Conservation (phyloP, 2,329 filamentous ascomycete species). For the Aspergillus sp. region DNA sequence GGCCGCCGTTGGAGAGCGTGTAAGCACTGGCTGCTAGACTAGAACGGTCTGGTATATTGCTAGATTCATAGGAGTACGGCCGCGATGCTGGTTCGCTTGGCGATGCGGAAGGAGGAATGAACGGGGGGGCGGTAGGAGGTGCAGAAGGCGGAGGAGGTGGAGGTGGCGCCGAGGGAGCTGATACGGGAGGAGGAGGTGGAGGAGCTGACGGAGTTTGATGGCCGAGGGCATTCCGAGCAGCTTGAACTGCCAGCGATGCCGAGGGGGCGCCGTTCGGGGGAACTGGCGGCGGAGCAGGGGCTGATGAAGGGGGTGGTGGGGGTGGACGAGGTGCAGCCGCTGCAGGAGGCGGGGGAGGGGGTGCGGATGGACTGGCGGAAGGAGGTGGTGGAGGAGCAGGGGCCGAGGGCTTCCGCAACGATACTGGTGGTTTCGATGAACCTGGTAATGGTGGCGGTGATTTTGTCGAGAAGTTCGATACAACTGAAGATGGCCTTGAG, state of each 20-base stretch:
- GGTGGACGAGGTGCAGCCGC: slow-evolving; percentile 44
- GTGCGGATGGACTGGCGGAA: slow-evolving; percentile 44
- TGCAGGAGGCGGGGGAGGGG: slow-evolving; percentile 42
- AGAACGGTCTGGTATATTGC: slow-evolving; percentile 53
- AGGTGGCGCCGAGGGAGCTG: slow-evolving; percentile 48
- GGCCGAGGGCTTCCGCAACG: slow-evolving; percentile 58
- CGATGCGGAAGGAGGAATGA: slow-evolving; percentile 40
- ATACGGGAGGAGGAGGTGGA: slow-evolving; percentile 40
- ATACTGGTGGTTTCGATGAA: slow-evolving; percentile 50
- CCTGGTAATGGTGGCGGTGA: slow-evolving; percentile 68
- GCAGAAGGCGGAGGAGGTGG: slow-evolving; percentile 46
- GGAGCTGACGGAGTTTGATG: slow-evolving; percentile 45
- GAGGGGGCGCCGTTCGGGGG: slow-evolving; percentile 41
- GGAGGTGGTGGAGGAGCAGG: slow-evolving; percentile 47
- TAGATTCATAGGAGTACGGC: slow-evolving; percentile 37
- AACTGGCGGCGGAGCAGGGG: slow-evolving; percentile 27
- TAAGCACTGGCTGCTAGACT: slow-evolving; percentile 76
- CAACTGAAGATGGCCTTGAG: slow-evolving; percentile 60
- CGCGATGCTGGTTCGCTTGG: slow-evolving; percentile 46
- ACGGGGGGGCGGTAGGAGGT: slow-evolving; percentile 45
- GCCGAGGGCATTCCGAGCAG: slow-evolving; percentile 59
- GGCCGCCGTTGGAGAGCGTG: slow-evolving; percentile 66
- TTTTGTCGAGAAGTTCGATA: slow-evolving; percentile 53
- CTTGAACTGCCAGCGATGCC: slow-evolving; percentile 57
- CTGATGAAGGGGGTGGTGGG: slow-evolving; percentile 46